Percentiles rank a stretch among this genome's conserved stretches.
These are phyloP conservation scores for Leccinum arenicola DNA, from an alignment of 768 basidiomycete species.

Conservation along the genomic window DNA sequence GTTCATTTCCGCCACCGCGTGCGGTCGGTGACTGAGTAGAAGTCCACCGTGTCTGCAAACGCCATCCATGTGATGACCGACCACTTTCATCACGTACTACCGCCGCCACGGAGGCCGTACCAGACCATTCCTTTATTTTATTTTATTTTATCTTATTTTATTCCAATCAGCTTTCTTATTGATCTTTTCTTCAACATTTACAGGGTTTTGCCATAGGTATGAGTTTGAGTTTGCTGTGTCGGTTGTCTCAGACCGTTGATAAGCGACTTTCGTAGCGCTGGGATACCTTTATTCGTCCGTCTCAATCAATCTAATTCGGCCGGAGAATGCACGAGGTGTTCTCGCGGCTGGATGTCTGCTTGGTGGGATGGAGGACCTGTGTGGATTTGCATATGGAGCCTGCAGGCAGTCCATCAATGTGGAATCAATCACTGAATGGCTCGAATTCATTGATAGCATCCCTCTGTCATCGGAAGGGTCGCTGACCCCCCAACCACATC, in stretches of 20 bases:
- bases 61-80: conserved; percentile 17
- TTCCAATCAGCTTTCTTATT: neutral
- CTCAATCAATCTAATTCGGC: conserved; percentile 63
- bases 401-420: conserved; percentile 75
- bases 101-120: conserved; percentile 21
- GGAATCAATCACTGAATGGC: conserved; percentile 73
- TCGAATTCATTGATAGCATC: conserved; percentile 67
- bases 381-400: conserved; percentile 71
- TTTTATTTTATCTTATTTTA: neutral
- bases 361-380: conserved; percentile 85
- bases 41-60: conserved; percentile 17
- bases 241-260: conserved; percentile 16
- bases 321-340: conserved; percentile 80
- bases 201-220: conserved; percentile 78
- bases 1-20: conserved; percentile 32
- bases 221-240: conserved; percentile 1
- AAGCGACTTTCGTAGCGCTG: conserved; percentile 47
- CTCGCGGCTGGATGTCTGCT: conserved; percentile 83
- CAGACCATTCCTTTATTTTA: conserved; percentile 15
- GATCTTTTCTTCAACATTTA: conserved; percentile 13
- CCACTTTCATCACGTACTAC: conserved; percentile 13
- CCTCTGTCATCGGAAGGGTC: conserved; percentile 49
- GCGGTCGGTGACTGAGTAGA: conserved; percentile 19
- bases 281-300: conserved; percentile 79
- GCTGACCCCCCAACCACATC: conserved; percentile 39